Base-by-base conservation (phyloP, 352 stramenopile species). In the Phytopythium delawarense region DNA sequence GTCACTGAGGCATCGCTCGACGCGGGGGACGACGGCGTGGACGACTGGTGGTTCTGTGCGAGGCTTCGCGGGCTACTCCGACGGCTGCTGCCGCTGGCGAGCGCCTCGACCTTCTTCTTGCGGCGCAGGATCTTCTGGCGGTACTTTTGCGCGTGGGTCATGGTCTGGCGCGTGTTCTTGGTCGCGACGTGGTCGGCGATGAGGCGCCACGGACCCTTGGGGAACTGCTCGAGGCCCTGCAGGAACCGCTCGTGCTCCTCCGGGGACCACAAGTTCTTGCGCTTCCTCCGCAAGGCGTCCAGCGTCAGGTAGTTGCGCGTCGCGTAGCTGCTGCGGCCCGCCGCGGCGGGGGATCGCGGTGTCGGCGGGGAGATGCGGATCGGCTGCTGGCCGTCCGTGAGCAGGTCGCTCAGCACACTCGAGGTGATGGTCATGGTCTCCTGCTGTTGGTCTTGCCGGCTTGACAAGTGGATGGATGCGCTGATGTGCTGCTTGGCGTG, bases 101-200 rank as follows among this genome's bases (percentile, higher is more conserved):
- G 57, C 34, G 64, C 34, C 23, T 67, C 61, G 37, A 70, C 45
- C 23, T 72, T 61, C 21, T 71, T 71, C 53, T 69, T 74, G 49
- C 64, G 61, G 21, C 70, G 67, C 40, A 67, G 63, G 52, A 75
- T 75, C 51, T 70, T 71, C 62, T 75, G 67, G 6, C 72, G 66
- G 49, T 79, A 76, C 57, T 76, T 76, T 40, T 79, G 72, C 54
- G 72, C 72, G 39, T 79, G 72, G n/a, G 71, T 76, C 69, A 75
- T 79, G 4, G 69, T 70, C 65, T 79, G 69, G 13, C 69, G 67
- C 12, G 69, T 75, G 25, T 63, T 77, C 0, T 67, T 66, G 13
- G 69, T 79, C 25, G 66, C 72, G 7, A 80, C 69, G 23, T 71
- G 44, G 23, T 64, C 67, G 48, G 69, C 70, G 34, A 80, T 74